Percentiles rank a stretch among this genome's conserved stretches.
Evolutionary conservation across 768 basidiomycete species (phyloP).

Genomic region (Jaapia argillacea): DNA sequence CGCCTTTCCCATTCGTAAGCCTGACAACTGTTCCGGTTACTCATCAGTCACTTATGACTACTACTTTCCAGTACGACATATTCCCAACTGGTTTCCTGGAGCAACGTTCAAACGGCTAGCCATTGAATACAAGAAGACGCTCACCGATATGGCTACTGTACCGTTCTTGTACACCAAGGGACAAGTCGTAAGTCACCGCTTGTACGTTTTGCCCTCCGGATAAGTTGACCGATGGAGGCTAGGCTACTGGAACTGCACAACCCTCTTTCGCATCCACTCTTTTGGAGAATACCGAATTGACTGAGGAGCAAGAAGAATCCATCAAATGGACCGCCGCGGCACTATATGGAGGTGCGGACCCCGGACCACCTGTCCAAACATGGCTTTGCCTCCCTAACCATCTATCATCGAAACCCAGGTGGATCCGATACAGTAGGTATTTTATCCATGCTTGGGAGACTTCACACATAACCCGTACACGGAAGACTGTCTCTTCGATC

Average conservation of each 20-base stretch:
- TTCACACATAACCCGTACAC: not conserved
- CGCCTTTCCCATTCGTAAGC: conserved; percentile 17
- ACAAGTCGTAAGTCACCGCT: conserved; percentile 13
- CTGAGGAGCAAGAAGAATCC: not conserved
- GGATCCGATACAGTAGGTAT: conserved; percentile 7
- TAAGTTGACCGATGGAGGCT: too few species aligned
- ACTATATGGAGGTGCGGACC: not conserved
- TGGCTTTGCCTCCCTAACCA: not conserved
- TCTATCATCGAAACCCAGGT: conserved; percentile 1
- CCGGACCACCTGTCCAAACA: not conserved
- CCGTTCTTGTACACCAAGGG: conserved; percentile 14
- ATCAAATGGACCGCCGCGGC: not conserved
- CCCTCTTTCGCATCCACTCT: not conserved
- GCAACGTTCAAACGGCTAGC: conserved; percentile 1
- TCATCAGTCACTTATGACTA: not conserved
- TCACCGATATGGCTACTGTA: conserved; percentile 10
- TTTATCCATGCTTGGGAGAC: too few species aligned
- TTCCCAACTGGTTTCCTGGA: conserved; percentile 5
- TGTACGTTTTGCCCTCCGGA: too few species aligned
- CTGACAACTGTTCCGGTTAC: not conserved
- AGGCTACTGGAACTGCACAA: not conserved
- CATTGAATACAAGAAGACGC: not conserved
- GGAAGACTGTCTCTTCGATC: conserved; percentile 5
- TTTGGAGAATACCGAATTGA: not conserved
- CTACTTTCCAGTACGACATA: conserved; percentile 2